Base-by-base conservation (phyloP, 805 yeast genomes). In the Lipomyces sp. region DNA sequence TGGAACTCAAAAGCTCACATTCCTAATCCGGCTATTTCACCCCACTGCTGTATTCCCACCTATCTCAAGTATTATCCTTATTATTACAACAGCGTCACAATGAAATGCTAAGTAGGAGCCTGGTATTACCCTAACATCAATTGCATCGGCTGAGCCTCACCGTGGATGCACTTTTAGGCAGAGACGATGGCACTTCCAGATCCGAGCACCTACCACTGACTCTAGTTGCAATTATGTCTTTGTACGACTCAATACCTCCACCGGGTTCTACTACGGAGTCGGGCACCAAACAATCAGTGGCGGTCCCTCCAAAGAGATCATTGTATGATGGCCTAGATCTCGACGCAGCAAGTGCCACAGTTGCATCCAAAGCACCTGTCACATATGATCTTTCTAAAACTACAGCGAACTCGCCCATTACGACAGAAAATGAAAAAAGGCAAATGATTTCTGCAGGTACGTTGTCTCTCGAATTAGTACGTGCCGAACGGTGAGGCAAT, bases 361-460 rank as follows among this genome's bases (percentile, higher is more conserved):
- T 59, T 1, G 62, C 42, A n/a, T 30, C 60, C 11, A 59, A 59
- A 48, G 60, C 48, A 5, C 64, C 66, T 13, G 64, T 60, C n/a
- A 45, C 64, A 3, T 60, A 60, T 48, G 56, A 29, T 32, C 33
- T 30, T 3, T 29, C 30, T 5, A 32, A 37, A 24, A 39, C 18
- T 15, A 51, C n/a, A 4, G 29, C 30, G 11, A 29, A 32, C 6
- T n/a, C 34, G 13, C 34, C 39, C 5, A 34, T 48, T 29, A 5
- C 48, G 3, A 64, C 48, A 33, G 56, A 55, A 30, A 61, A 53
- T 24, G 60, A 54, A 54, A 57, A 63, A 59, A 56, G 53, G 53
- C 33, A 54, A 55, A 33, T 66, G 55, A 18, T 60, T 15, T 35
- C 64, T 33, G 65, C 65, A 15, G 69, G 64, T 64, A 55, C 11